Evolutionary conservation across 2,329 filamentous ascomycete species (phyloP).

Genomic region (Colletotrichum sp.): DNA sequence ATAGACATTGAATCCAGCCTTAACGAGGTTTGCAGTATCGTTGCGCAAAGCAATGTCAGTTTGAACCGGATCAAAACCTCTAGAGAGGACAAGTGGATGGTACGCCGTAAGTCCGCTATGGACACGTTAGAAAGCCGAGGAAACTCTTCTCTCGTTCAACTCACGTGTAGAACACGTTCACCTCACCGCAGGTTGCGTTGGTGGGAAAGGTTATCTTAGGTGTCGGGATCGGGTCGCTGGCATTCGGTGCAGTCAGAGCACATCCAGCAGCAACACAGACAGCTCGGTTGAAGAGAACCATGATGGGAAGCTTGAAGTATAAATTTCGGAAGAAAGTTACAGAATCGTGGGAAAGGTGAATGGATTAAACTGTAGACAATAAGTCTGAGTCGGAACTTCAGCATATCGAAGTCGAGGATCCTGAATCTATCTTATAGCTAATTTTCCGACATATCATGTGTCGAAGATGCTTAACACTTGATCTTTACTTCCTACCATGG

Average conservation of each 20-base stretch:
- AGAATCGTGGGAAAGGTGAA: background rate
- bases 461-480: background rate
- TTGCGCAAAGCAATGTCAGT: background rate
- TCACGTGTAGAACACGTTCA: background rate
- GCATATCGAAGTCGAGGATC: background rate
- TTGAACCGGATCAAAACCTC: background rate
- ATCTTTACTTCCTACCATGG: background rate
- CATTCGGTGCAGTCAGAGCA: background rate
- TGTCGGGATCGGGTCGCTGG: background rate
- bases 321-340: background rate
- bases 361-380: background rate
- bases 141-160: background rate
- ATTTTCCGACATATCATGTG: background rate
- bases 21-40: background rate
- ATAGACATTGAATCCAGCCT: background rate
- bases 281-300: background rate
- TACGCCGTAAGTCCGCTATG: background rate
- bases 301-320: background rate
- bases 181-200: background rate
- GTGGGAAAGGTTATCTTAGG: background rate
- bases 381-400: background rate
- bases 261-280: background rate
- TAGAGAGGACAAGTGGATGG: background rate
- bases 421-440: background rate
- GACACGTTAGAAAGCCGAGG: background rate